These are phyloP conservation scores for Podila minutissima DNA, from an alignment of 192 early-diverging fungal species.

Conservation along the genomic window DNA sequence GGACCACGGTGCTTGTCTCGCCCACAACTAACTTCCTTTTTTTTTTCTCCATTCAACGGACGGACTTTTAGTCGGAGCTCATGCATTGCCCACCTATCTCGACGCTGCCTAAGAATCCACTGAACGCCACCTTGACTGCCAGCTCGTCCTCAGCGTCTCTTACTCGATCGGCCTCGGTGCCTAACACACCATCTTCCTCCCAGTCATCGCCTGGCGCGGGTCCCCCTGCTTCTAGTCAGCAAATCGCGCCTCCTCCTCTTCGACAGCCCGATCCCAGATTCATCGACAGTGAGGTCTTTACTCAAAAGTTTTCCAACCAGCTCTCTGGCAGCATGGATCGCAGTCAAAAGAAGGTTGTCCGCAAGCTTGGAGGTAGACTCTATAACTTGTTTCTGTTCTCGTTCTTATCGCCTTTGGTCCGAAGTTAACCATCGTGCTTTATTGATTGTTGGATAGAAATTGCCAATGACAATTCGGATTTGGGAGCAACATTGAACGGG, in stretches of 20 bases:
- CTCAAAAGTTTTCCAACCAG: slow-evolving; percentile 85
- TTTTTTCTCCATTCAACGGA: not conserved
- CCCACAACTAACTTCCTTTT: not conserved
- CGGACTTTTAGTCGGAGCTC: slow-evolving; percentile 65
- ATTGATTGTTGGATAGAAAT: slow-evolving; percentile 63
- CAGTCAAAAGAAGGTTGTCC: slow-evolving; percentile 77
- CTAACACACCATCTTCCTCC: slow-evolving; percentile 11
- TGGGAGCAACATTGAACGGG: slow-evolving; percentile 93
- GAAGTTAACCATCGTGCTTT: not conserved
- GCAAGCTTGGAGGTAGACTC: slow-evolving; percentile 65
- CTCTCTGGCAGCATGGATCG: slow-evolving; percentile 79
- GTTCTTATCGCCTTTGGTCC: not conserved
- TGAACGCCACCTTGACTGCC: slow-evolving; percentile 64
- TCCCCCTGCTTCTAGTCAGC: slow-evolving; percentile 19
- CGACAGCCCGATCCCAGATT: slow-evolving; percentile 84
- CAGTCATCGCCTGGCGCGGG: slow-evolving; percentile 46
- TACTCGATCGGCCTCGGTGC: slow-evolving; percentile 25
- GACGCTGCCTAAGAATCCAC: slow-evolving; percentile 73
- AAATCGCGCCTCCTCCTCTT: slow-evolving; percentile 60
- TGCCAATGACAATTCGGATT: slow-evolving; percentile 81
- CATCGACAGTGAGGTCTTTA: slow-evolving; percentile 92
- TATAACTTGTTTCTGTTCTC: not conserved
- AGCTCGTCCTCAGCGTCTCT: slow-evolving; percentile 41
- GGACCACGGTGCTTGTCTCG: not conserved
- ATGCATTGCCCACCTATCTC: slow-evolving; percentile 76